Conservation (phyloP, 208 protist genomes). For the Leptomonas pyrrhocoris region DNA sequence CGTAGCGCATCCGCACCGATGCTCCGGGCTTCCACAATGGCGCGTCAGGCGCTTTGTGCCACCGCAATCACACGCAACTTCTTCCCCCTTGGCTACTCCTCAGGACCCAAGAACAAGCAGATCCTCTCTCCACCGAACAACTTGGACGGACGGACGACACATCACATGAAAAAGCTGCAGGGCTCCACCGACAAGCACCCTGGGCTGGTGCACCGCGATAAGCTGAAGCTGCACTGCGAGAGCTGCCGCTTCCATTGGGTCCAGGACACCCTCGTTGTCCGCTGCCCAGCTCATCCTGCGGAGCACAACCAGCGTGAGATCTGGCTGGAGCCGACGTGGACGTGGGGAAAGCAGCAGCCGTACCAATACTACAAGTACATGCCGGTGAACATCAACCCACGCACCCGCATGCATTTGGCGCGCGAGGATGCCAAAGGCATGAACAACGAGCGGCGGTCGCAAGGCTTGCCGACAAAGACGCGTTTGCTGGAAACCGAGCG, state of each 20-base stretch:
- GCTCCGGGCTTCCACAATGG: slow-evolving; percentile 10
- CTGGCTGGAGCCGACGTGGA: slow-evolving; percentile 87
- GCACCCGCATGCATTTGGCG: slow-evolving; percentile 71
- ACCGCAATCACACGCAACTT: slow-evolving; percentile 54
- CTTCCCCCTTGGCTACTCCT: slow-evolving; percentile 72
- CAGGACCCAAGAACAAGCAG: slow-evolving; percentile 70
- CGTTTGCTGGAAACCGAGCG: slow-evolving; percentile 63
- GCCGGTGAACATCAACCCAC: slow-evolving; percentile 71
- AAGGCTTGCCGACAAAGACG: slow-evolving; percentile 79
- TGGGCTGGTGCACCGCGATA: slow-evolving; percentile 56
- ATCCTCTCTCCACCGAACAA: slow-evolving; percentile 65
- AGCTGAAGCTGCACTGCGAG: slow-evolving; percentile 79
- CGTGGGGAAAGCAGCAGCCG: slow-evolving; percentile 86
- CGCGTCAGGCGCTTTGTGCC: slow-evolving; percentile 13
- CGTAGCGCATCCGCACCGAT: slow-evolving; percentile 3
- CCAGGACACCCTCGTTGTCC: slow-evolving; percentile 80
- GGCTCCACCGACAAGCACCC: slow-evolving; percentile 64
- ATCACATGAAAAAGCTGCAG: slow-evolving; percentile 70
- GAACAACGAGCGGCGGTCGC: slow-evolving; percentile 84
- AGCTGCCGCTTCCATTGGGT: slow-evolving; percentile 79
- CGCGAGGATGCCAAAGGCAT: slow-evolving; percentile 83
- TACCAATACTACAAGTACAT: slow-evolving; percentile 89
- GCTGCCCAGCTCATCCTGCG: slow-evolving; percentile 67
- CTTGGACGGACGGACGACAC: slow-evolving; percentile 60
- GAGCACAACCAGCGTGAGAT: slow-evolving; percentile 86